Percentiles rank a stretch among this genome's conserved stretches.
These are phyloP conservation scores for Citeromyces nyonsensis DNA, from an alignment of 805 yeast species.

Conservation along the genomic window DNA sequence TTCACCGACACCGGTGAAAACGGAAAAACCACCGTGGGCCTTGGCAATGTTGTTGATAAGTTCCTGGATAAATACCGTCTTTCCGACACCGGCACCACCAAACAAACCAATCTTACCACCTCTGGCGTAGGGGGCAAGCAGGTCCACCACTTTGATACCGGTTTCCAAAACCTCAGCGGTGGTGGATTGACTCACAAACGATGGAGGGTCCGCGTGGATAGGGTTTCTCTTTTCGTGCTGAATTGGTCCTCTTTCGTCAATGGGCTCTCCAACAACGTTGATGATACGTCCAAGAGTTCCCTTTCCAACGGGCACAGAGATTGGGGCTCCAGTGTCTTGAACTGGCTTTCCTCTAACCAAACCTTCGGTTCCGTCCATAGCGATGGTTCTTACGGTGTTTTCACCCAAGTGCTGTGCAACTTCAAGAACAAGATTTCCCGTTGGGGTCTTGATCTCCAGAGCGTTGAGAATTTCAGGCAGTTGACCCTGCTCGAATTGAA, in stretches of 20 bases:
- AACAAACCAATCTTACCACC: slow-evolving; percentile 99
- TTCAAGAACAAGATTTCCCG: slow-evolving; percentile 70
- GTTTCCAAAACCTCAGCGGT: slow-evolving; percentile 97
- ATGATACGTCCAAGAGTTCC: slow-evolving; percentile 98
- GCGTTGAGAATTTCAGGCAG: slow-evolving; percentile 97
- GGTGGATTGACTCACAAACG: slow-evolving; percentile 94
- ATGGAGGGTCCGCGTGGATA: slow-evolving; percentile 96
- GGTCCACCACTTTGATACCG: slow-evolving; percentile 98
- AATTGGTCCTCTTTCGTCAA: slow-evolving; percentile 99
- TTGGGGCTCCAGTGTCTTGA: slow-evolving; percentile 94
- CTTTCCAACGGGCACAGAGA: slow-evolving; percentile 98
- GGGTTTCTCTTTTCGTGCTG: slow-evolving; percentile 87
- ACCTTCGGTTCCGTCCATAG: slow-evolving; percentile 99
- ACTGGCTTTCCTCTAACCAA: slow-evolving; percentile 93
- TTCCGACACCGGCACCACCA: slow-evolving; percentile 99
- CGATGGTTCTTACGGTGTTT: slow-evolving; percentile 99
- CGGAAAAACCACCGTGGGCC: slow-evolving; percentile 99
- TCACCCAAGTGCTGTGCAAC: slow-evolving; percentile 99
- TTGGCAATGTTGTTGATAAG: slow-evolving; percentile 98
- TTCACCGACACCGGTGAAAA: slow-evolving; percentile 99
- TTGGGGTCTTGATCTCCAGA: slow-evolving; percentile 71
- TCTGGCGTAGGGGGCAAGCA: slow-evolving; percentile 99
- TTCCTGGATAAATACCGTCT: slow-evolving; percentile 98
- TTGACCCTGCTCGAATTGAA: slow-evolving; percentile 94
- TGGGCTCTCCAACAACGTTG: slow-evolving; percentile 98